Percentiles rank a stretch among this genome's conserved stretches.
These are phyloP conservation scores for Coprinopsis marcescibilis DNA, from an alignment of 768 basidiomycete genomes.

Conservation along the genomic window DNA sequence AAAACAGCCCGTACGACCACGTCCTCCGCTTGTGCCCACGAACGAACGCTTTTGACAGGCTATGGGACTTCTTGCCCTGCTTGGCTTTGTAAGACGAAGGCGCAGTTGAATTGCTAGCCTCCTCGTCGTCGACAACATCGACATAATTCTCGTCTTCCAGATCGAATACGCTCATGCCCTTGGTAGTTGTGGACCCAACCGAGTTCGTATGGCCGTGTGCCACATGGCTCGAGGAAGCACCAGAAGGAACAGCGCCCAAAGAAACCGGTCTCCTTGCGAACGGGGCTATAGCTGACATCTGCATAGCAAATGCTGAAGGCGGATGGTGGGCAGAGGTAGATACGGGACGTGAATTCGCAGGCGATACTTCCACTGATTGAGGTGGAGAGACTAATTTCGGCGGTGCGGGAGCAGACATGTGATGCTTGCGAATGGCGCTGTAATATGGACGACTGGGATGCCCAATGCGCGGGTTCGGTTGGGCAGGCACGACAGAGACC, in stretches of 20 bases:
- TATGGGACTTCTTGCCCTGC: slow-evolving; percentile 5
- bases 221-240: not conserved
- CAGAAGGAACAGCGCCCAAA: slow-evolving; percentile 2
- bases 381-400: not conserved
- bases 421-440: slow-evolving; percentile 13
- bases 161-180: slow-evolving; percentile 8
- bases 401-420: slow-evolving; percentile 11
- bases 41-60: slow-evolving; percentile 6
- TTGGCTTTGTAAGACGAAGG: not conserved
- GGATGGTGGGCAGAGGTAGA: not conserved
- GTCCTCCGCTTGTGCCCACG: slow-evolving; percentile 3
- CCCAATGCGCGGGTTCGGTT: slow-evolving; percentile 9
- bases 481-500: not conserved
- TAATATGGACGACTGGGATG: slow-evolving; percentile 15
- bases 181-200: not conserved
- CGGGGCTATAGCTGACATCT: slow-evolving; percentile 1
- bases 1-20: slow-evolving; percentile 7
- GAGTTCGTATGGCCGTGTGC: not conserved
- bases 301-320: not conserved
- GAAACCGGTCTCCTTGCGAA: slow-evolving; percentile 7
- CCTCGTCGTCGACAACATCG: slow-evolving; percentile 6
- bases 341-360: slow-evolving; percentile 1
- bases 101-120: not conserved
- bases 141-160: not conserved
- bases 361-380: not conserved